phyloP scores from a whole-genome alignment of 371 early-diverging fungal genomes.

The Parasitella parasitica region DNA sequence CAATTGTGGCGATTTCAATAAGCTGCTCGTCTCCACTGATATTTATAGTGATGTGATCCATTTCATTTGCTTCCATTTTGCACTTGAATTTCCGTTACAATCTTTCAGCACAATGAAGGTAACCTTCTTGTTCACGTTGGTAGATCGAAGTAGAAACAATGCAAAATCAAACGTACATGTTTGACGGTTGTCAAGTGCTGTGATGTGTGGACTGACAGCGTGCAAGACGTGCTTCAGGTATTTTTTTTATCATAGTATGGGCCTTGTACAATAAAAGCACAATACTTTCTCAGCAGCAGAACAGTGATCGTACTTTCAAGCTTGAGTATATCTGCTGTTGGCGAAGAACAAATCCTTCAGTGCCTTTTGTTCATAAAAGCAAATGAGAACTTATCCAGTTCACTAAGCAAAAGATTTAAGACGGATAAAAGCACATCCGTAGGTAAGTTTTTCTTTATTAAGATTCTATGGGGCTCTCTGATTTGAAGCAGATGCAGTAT shows the following conservation, averaged over 20 bases:
- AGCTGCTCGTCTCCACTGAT: slow-evolving; percentile 1
- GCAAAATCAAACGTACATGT: slow-evolving; percentile 3
- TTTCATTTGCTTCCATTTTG: slow-evolving; percentile 6
- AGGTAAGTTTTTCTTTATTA: slow-evolving; percentile 9
- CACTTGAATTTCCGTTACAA: slow-evolving; percentile 7
- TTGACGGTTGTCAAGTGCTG: slow-evolving; percentile 5
- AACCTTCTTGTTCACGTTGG: slow-evolving; percentile 1
- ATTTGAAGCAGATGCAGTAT: too few species aligned
- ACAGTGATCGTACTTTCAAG: background rate
- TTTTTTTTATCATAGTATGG: slow-evolving; percentile 7
- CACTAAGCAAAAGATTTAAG: slow-evolving; percentile 5
- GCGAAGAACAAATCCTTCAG: slow-evolving; percentile 4
- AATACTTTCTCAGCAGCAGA: slow-evolving; percentile 10
- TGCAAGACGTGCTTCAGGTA: slow-evolving; percentile 4
- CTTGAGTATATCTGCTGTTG: slow-evolving; percentile 6
- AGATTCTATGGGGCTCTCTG: too few species aligned
- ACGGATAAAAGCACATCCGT: slow-evolving; percentile 4
- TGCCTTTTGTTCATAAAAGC: slow-evolving; percentile 16
- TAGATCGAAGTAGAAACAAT: slow-evolving; percentile 9
- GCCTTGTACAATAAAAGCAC: slow-evolving; percentile 8
- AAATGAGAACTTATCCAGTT: slow-evolving; percentile 14
- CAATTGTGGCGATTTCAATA: slow-evolving; percentile 1
- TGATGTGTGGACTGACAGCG: slow-evolving; percentile 6
- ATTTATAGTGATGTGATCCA: slow-evolving; percentile 4
- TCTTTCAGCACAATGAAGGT: slow-evolving; percentile 2